Evolutionary conservation across 257 asterid genomes (phyloP).

Genomic region (Petrea volubilis): DNA sequence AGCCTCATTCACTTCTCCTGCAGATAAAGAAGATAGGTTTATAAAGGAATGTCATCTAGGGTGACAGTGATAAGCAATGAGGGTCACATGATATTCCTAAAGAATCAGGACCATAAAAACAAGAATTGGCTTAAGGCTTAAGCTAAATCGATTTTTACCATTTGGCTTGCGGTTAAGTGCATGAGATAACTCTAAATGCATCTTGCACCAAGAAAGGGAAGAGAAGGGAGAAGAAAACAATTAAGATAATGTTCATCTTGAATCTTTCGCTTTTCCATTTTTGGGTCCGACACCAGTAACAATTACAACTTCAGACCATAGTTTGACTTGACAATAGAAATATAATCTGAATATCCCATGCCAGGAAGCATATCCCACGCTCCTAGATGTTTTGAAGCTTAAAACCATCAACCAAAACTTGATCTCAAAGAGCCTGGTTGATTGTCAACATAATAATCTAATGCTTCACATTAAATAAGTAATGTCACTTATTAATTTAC

Average conservation of each 20-base stretch:
- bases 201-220: background rate
- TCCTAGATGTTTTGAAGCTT: constrained; percentile 2
- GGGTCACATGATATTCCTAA: background rate
- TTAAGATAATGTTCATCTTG: background rate
- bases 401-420: background rate
- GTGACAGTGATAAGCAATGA: constrained; percentile 17
- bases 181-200: constrained; percentile 10
- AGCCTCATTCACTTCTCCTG: constrained; percentile 76
- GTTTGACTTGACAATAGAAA: background rate
- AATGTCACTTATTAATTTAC: constrained; percentile 31
- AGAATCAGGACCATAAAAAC: background rate
- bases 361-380: background rate
- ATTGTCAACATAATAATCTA: background rate
- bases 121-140: background rate
- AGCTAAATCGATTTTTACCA: background rate
- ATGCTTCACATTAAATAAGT: constrained; percentile 3
- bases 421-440: constrained; percentile 10
- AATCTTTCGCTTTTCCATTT: constrained; percentile 2
- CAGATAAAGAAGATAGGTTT: constrained; percentile 9
- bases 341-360: background rate
- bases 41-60: background rate
- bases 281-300: background rate
- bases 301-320: constrained; percentile 10
- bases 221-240: background rate
- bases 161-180: constrained; percentile 10